Conservation (phyloP, 192 early-diverging fungal species). For the Coemansia sp. region DNA sequence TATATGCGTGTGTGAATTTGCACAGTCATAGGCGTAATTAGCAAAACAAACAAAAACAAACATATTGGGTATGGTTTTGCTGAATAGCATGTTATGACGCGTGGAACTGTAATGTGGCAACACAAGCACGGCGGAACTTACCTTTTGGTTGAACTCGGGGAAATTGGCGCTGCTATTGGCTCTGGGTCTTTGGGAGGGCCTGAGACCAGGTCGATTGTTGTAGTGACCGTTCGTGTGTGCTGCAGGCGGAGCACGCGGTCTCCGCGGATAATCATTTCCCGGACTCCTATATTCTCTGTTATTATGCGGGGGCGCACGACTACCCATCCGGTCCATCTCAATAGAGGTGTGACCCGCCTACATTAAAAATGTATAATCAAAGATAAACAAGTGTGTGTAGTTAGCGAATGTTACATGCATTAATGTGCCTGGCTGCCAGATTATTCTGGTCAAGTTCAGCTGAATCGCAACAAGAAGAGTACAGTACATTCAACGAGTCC, state of each 20-base stretch:
- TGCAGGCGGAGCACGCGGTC: not conserved
- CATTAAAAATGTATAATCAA: too few relatives aligned
- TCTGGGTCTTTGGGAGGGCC: not conserved
- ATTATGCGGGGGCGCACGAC: not conserved
- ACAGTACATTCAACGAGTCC: slow-evolving; percentile 2
- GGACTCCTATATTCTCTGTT: not conserved
- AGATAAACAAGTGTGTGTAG: too few relatives aligned
- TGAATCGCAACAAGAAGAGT: not conserved
- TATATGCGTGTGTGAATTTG: not conserved
- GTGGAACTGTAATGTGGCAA: too few relatives aligned
- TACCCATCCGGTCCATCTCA: slow-evolving; percentile 4
- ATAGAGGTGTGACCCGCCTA: not conserved
- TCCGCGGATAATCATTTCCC: not conserved
- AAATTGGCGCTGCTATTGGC: not conserved
- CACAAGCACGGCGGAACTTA: too few relatives aligned
- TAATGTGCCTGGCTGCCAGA: too few relatives aligned
- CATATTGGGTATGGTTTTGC: too few relatives aligned
- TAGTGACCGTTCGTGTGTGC: not conserved
- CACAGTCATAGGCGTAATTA: too few relatives aligned
- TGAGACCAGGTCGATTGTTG: not conserved
- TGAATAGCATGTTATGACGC: too few relatives aligned
- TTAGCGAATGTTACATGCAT: too few relatives aligned
- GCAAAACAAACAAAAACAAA: too few relatives aligned
- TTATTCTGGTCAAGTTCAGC: not conserved
- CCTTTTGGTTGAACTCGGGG: slow-evolving; percentile 1